Evolutionary conservation across 352 stramenopile genomes (phyloP), one percentile per base, ranked within the genome.

Genomic region (Hyaloperonospora brassicae): DNA sequence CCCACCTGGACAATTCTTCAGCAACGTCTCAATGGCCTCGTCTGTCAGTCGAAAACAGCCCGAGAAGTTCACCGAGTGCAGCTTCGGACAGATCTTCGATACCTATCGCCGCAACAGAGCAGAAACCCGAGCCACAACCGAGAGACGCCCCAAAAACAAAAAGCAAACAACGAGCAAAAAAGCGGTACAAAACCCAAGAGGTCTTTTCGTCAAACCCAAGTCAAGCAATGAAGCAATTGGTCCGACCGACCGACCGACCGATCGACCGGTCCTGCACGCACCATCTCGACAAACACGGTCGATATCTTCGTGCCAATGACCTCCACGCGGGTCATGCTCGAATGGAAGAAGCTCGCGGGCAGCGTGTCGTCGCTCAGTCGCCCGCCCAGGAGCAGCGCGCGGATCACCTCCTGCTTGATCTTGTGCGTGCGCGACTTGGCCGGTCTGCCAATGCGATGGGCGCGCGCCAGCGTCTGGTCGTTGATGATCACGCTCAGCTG

Each of bases 1-100:
- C 63, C 22, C 21, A 93, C 82, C 82, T 44, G 77, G 67, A 55
- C 85, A 95, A 44, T 87, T 86, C 40, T 69, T 78, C n/a, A 93
- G 66, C 41, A 95, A 57, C 47, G 81, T 52, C 46, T 89, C 80
- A 30, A 95, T 86, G 6, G 81, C 79, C 23, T 92, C 82, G 55
- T 95, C 85, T 17, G 85, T 95, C 31, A 95, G 70, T 24, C 84
- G 81, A 52, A 95, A 95, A 60, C 83, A 93, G 12, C 85, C 85
- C 1, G 81, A 92, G 51, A 95, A 86, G 49, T 90, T 93, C 43
- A 95, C 70, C 4, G 76, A 78, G 55, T 93, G 81, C 30, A 95
- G 70, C 59, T 95, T 93, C 11, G 82, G 77, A 42, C 83, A 93
- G 40, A 75, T 86, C 55, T 71, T 72, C 27, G 79, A 80, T 51